Percentiles rank a stretch among this genome's conserved stretches.
These are phyloP conservation scores for Cochlearia excelsa DNA, from an alignment of 345 rosid species.

Conservation along the genomic window DNA sequence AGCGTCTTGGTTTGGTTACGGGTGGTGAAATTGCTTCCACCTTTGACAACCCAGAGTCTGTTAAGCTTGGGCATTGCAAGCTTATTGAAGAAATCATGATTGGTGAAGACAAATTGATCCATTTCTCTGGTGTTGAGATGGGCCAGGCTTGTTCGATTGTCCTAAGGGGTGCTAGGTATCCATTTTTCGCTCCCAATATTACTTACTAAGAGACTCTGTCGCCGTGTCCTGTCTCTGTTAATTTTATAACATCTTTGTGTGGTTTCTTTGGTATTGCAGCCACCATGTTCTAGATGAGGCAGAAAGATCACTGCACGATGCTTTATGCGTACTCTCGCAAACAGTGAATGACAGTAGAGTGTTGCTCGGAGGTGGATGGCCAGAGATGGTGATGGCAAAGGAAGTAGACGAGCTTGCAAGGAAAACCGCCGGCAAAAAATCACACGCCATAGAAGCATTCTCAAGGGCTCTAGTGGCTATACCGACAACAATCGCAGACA, in stretches of 20 bases:
- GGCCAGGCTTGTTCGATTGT: slow-evolving; percentile 98
- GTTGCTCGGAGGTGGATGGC: slow-evolving; percentile 98
- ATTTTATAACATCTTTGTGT: neutral
- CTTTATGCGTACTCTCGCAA: slow-evolving; percentile 91
- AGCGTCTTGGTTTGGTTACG: slow-evolving; percentile 86
- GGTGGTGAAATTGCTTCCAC: slow-evolving; percentile 99
- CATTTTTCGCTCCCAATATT: neutral
- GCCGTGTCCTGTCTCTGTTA: neutral
- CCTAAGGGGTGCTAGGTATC: slow-evolving; percentile 88
- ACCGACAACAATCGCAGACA: slow-evolving; percentile 89
- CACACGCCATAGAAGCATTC: slow-evolving; percentile 95
- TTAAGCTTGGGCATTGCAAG: slow-evolving; percentile 91
- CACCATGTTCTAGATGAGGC: slow-evolving; percentile 98
- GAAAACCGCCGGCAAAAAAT: slow-evolving; percentile 90
- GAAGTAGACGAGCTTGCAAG: slow-evolving; percentile 95
- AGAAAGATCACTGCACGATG: slow-evolving; percentile 95
- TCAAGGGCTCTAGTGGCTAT: slow-evolving; percentile 80
- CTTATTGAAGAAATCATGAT: slow-evolving; percentile 98
- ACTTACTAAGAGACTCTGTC: neutral
- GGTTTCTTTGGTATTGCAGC: slow-evolving; percentile 43
- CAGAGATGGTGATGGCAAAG: slow-evolving; percentile 99
- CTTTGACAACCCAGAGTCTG: slow-evolving; percentile 97
- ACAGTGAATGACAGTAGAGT: slow-evolving; percentile 91
- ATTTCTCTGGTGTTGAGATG: slow-evolving; percentile 92
- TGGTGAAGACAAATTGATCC: slow-evolving; percentile 97